Evolutionary conservation across 2,329 filamentous ascomycete species (phyloP).

Genomic region (Dothistroma septosporum): DNA sequence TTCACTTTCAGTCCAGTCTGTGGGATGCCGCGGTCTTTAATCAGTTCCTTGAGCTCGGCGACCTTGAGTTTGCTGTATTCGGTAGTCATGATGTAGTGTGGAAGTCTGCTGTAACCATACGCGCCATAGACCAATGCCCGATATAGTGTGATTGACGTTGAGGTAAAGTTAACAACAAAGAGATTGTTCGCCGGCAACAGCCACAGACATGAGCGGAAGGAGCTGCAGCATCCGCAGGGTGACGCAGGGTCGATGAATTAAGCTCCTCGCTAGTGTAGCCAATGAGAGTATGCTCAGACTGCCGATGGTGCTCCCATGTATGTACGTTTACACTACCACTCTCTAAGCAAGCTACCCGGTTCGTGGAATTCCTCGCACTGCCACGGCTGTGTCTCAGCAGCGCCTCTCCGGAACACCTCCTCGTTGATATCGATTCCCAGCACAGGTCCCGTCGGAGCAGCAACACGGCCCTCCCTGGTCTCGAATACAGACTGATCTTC

Average conservation of each 20-base stretch:
- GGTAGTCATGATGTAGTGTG: constrained; percentile 19
- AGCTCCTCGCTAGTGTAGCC: neutral
- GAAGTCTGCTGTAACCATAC: neutral
- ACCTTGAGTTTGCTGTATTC: constrained; percentile 48
- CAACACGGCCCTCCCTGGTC: constrained; percentile 30
- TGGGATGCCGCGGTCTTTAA: constrained; percentile 47
- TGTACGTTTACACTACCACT: constrained; percentile 52
- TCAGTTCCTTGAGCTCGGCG: constrained; percentile 42
- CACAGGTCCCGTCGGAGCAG: constrained; percentile 28
- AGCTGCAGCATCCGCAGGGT: neutral
- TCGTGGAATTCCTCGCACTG: constrained; percentile 63
- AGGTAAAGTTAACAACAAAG: neutral
- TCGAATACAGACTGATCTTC: constrained; percentile 29
- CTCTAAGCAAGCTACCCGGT: constrained; percentile 61
- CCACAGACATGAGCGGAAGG: neutral
- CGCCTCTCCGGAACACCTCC: constrained; percentile 58
- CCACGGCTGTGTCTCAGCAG: constrained; percentile 60
- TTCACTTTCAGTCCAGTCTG: constrained; percentile 46
- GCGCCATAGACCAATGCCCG: constrained; percentile 1
- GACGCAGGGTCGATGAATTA: neutral
- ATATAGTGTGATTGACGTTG: neutral
- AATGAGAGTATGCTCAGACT: neutral
- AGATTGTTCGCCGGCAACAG: neutral
- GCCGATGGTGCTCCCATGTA: too few species aligned
- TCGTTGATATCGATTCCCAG: constrained; percentile 52